Conservation (phyloP, 2,329 filamentous ascomycete species). For the Xylariaceae sp. region DNA sequence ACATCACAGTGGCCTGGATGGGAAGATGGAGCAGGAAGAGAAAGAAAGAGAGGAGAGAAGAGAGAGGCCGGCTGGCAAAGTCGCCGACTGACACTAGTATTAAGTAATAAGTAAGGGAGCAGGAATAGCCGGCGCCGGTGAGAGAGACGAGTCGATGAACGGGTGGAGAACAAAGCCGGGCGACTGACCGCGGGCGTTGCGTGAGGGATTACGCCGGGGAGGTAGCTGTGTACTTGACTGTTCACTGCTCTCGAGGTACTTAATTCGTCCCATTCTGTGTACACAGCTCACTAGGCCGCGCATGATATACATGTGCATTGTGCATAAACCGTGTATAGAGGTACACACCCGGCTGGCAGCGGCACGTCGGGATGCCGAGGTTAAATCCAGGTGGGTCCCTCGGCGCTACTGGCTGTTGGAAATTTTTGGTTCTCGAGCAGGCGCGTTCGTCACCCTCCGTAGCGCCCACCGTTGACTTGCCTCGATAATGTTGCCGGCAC, state of each 20-base stretch:
- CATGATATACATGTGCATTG: neutral
- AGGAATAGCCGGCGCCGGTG: neutral
- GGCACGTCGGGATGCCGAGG: constrained; percentile 26
- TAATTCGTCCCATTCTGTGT: neutral
- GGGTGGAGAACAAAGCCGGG: neutral
- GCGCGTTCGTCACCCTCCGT: constrained; percentile 14
- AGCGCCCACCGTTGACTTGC: neutral
- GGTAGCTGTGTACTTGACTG: neutral
- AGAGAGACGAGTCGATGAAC: neutral
- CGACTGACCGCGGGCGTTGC: no score
- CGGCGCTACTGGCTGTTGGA: neutral
- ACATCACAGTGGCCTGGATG: constrained; percentile 29
- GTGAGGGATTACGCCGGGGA: no score
- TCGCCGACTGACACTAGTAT: neutral
- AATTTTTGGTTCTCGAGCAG: constrained; percentile 28
- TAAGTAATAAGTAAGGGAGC: no score
- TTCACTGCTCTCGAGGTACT: neutral
- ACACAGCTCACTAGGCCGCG: neutral
- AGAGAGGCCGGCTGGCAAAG: neutral
- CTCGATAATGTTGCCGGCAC: constrained; percentile 36
- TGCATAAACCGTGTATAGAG: neutral
- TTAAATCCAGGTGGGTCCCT: constrained; percentile 17
- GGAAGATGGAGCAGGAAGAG: neutral
- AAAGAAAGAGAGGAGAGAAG: constrained; percentile 13
- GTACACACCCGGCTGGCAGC: neutral